Evolutionary conservation across 164 flowering plant species (phyloP).

Genomic region (Euptelea pleiosperma): DNA sequence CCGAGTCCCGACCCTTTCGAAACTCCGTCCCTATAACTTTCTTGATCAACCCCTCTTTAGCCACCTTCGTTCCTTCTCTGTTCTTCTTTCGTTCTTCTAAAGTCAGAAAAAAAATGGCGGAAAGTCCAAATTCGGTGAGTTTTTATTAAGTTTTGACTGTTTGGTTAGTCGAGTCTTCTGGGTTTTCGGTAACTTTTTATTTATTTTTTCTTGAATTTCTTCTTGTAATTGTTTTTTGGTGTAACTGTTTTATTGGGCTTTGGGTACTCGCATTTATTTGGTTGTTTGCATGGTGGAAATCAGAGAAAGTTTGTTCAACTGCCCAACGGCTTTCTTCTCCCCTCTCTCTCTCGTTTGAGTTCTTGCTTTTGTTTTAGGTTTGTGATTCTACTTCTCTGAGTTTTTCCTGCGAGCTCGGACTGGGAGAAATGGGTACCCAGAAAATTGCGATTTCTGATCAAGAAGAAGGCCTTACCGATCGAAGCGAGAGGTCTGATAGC

Average conservation of each 20-base stretch:
- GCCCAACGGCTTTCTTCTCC: background rate
- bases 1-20: no score
- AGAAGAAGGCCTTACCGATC: constrained; percentile 16
- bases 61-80: background rate
- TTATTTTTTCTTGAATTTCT: background rate
- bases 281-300: background rate
- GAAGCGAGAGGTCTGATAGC: constrained; percentile 33
- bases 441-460: constrained; percentile 22
- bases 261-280: background rate
- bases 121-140: background rate
- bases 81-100: background rate
- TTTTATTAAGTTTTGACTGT: no score
- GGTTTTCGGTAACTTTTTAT: no score
- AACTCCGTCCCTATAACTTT: no score
- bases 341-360: background rate
- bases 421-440: constrained; percentile 28
- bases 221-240: background rate
- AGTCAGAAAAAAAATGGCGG: background rate
- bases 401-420: constrained; percentile 13
- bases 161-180: no score
- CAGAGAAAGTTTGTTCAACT: no score
- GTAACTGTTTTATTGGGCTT: constrained; percentile 16
- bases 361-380: constrained; percentile 11
- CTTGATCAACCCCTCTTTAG: no score
- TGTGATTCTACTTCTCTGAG: constrained; percentile 4